Evolutionary conservation across 345 rosid genomes (phyloP).

Genomic region (Carallia brachiata): DNA sequence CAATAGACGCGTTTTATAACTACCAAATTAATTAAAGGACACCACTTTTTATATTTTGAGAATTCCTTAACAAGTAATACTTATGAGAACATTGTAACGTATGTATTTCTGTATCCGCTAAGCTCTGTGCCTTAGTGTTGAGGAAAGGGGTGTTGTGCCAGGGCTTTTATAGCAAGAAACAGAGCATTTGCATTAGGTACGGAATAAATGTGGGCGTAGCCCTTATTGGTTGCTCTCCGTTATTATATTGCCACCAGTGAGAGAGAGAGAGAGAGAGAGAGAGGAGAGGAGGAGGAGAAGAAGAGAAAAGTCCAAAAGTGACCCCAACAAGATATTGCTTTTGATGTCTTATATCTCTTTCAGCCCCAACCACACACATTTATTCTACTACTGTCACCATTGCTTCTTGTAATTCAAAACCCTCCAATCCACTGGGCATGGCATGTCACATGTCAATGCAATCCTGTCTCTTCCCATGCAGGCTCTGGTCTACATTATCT

Average conservation of each 20-base stretch:
- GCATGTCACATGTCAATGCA: neutral
- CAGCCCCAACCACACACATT: conserved; percentile 31
- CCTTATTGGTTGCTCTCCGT: conserved; percentile 10
- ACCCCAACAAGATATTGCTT: neutral
- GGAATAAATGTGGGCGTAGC: conserved; percentile 10
- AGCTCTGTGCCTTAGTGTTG: neutral
- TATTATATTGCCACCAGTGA: neutral
- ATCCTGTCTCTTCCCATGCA: conserved; percentile 12
- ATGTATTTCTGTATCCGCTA: neutral
- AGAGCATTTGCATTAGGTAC: conserved; percentile 24
- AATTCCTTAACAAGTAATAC: too few relatives aligned
- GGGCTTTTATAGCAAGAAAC: conserved; percentile 26
- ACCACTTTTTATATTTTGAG: too few relatives aligned
- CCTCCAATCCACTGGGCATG: conserved; percentile 12
- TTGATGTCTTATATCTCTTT: conserved; percentile 5
- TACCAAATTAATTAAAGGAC: too few relatives aligned
- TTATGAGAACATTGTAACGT: neutral
- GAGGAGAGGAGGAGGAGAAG: neutral
- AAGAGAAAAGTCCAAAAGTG: conserved; percentile 1
- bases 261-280: neutral
- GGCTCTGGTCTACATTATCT: conserved; percentile 17
- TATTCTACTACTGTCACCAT: conserved; percentile 37
- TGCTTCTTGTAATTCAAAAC: conserved; percentile 44
- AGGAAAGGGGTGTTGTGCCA: too few relatives aligned
- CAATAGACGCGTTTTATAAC: too few relatives aligned